phyloP scores from a whole-genome alignment of 306 rosid genomes.

The Glycine tomentella region DNA sequence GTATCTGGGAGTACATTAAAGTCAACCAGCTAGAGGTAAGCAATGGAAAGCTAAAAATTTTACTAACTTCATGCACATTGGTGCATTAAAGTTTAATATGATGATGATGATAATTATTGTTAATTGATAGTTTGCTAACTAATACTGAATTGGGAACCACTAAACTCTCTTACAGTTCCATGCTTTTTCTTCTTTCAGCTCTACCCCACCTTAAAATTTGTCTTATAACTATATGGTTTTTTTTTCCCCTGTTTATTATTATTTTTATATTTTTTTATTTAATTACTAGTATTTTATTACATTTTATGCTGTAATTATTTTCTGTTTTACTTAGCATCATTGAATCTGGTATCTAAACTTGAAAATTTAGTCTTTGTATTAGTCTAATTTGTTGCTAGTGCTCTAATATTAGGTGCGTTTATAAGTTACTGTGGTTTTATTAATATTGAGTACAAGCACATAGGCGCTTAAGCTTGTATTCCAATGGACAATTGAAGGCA shows the following conservation, averaged over 20 bases:
- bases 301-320: slow-evolving; percentile 1
- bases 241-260: background rate
- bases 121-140: slow-evolving; percentile 22
- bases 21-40: slow-evolving; percentile 76
- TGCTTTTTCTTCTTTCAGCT: slow-evolving; percentile 33
- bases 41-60: slow-evolving; percentile 5
- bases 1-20: slow-evolving; percentile 86
- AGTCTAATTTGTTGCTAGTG: slow-evolving; percentile 1
- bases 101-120: background rate
- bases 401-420: background rate
- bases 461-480: slow-evolving; percentile 17
- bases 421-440: slow-evolving; percentile 19
- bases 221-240: slow-evolving; percentile 7
- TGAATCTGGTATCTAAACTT: background rate
- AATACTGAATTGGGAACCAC: background rate
- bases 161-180: background rate
- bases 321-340: slow-evolving; percentile 10
- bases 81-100: background rate
- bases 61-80: slow-evolving; percentile 1
- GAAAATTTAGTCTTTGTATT: slow-evolving; percentile 1
- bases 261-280: slow-evolving; percentile 1
- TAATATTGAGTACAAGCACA: slow-evolving; percentile 19
- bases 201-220: slow-evolving; percentile 1
- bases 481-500: slow-evolving; percentile 19
- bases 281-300: background rate